Evolutionary conservation across 208 protist genomes (phyloP), one percentile per base, ranked within the genome.

Genomic region (Spongospora subterranea): DNA sequence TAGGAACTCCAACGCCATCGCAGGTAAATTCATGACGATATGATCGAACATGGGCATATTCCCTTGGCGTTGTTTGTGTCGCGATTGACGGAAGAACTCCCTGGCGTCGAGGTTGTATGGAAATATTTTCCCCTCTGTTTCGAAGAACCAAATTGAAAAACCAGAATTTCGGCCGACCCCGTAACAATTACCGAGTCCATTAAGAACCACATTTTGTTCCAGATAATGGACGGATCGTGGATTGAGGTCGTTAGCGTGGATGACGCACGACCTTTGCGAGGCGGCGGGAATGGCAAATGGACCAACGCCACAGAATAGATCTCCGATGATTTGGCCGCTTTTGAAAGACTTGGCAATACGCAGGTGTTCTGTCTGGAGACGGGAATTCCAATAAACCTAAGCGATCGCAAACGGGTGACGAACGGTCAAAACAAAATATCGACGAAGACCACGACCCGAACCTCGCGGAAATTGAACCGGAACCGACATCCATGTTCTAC

Each of bases 321-420:
- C 98, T 71, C 95, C 96, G 41, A 98, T 93, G 39, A 95, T 65
- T 53, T 95, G 95, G 0, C 90, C 77, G 0, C 45, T 38, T 46
- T 90, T 90, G 92, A 98, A 96, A 76, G 88, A 71, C 17, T 94
- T 90, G 29, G 98, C 95, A 17, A 99, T 89, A 24, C 96, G 95
- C 40, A 92, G 93, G 95, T 99, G 98, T 93, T 99, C 98, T 45
- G 93, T 94, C 88, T 96, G 95, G 29, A 99, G 95, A 29, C 98
- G 95, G 82, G 95, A 97, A 95, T 99, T 99, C 98, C 98, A 99
- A 94, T 99, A 99, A 32, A 99, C 98, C 77, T 97, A 96, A 95
- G 94, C 98, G 99, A 89, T 98, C 97, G 45, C 99, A 97, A 60
- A 93, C 93, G 99, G 88, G 88, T 89, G 92, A 95, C 98, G 17